A percentile compares a stretch with the other conserved stretches of the same genome.
Conservation (phyloP, 441 rosid species). For the Melastoma candidum region DNA sequence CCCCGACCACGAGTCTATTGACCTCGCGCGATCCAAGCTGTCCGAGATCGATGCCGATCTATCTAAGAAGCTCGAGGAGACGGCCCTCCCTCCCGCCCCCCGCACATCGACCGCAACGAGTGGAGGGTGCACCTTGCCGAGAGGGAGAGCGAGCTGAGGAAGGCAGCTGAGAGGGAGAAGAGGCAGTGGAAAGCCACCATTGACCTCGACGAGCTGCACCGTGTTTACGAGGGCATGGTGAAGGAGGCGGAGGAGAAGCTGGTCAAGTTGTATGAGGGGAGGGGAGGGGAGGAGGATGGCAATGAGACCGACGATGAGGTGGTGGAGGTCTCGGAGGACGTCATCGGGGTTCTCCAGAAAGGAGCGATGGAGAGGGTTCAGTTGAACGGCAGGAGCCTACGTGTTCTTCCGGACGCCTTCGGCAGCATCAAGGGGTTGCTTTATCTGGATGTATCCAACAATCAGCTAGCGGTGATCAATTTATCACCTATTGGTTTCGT, state of each 20-base stretch:
- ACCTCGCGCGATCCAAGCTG: slow-evolving; percentile 49
- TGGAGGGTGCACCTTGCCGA: slow-evolving; percentile 47
- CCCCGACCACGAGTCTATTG: slow-evolving; percentile 84
- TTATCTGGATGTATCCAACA: slow-evolving; percentile 53
- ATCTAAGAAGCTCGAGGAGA: slow-evolving; percentile 58
- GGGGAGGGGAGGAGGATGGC: slow-evolving; percentile 23
- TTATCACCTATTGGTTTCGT: neutral
- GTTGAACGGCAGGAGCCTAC: slow-evolving; percentile 46
- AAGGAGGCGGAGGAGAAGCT: slow-evolving; percentile 67
- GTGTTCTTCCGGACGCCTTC: slow-evolving; percentile 69
- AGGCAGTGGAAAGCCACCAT: slow-evolving; percentile 33
- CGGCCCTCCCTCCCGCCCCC: slow-evolving; percentile 49
- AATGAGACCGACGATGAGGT: slow-evolving; percentile 43
- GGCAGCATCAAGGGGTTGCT: slow-evolving; percentile 55
- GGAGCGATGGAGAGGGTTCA: slow-evolving; percentile 43
- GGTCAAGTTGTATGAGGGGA: slow-evolving; percentile 57
- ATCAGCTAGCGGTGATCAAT: slow-evolving; percentile 57
- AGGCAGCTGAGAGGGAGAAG: slow-evolving; percentile 49
- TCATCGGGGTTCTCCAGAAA: slow-evolving; percentile 19
- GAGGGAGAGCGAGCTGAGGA: slow-evolving; percentile 46
- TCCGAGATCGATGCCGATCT: slow-evolving; percentile 43
- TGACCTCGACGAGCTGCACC: slow-evolving; percentile 72
- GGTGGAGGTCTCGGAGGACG: slow-evolving; percentile 45
- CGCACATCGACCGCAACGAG: slow-evolving; percentile 33
- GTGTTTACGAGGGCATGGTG: slow-evolving; percentile 52